Conservation (phyloP, 495 filamentous ascomycete species). For the Oleoguttula mirabilis region DNA sequence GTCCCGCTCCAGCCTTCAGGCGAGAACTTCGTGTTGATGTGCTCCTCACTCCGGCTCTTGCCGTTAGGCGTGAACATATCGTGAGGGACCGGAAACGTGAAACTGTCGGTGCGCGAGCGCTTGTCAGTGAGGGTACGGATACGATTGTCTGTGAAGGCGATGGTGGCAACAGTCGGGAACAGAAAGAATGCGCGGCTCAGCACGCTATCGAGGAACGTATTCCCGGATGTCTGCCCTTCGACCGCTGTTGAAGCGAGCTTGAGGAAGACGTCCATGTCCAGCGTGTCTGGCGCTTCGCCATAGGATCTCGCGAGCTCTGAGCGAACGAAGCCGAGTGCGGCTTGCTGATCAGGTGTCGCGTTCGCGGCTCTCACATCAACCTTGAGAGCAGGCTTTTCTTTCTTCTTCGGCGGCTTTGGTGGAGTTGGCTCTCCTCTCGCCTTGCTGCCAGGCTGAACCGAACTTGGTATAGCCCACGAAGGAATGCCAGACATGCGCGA, state of each 20-base stretch:
- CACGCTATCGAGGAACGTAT: conserved; percentile 3
- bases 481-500: too few species aligned
- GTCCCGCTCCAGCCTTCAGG: conserved; percentile 47
- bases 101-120: conserved; percentile 12
- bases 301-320: neutral
- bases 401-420: too few species aligned
- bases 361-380: too few species aligned
- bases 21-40: conserved; percentile 64
- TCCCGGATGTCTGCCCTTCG: neutral
- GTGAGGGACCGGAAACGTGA: conserved; percentile 23
- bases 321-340: conserved; percentile 2
- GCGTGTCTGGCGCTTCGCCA: neutral
- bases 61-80: conserved; percentile 30
- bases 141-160: neutral
- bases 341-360: too few species aligned
- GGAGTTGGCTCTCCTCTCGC: too few species aligned
- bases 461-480: too few species aligned
- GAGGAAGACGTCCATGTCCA: conserved; percentile 12
- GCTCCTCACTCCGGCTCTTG: conserved; percentile 51
- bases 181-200: neutral
- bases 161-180: neutral
- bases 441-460: too few species aligned
- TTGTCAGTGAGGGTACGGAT: conserved; percentile 14
- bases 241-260: conserved; percentile 13
- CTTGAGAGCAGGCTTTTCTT: too few species aligned